Conservation (phyloP, 2,329 filamentous ascomycete species). For the Zymoseptoria pseudotritici region DNA sequence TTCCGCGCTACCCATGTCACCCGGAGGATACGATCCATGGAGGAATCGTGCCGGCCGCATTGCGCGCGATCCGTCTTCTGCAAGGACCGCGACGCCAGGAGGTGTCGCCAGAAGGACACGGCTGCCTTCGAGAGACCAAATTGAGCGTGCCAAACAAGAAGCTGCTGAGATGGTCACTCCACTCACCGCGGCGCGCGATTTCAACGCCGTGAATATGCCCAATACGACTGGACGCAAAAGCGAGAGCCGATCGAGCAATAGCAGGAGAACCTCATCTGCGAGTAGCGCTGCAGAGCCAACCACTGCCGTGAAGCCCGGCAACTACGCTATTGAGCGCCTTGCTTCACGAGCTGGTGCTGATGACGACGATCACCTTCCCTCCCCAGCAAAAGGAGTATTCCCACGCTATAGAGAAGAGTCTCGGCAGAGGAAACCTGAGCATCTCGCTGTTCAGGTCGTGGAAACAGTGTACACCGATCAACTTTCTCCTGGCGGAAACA, state of each 20-base stretch:
- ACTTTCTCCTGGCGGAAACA: slow-evolving; percentile 11
- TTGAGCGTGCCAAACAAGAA: slow-evolving; percentile 47
- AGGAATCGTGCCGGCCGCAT: slow-evolving; percentile 25
- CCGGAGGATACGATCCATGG: slow-evolving; percentile 47
- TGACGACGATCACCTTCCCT: slow-evolving; percentile 51
- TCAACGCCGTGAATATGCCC: too few species aligned
- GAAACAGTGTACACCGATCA: slow-evolving; percentile 32
- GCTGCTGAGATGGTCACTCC: slow-evolving; percentile 48
- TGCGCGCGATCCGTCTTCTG: slow-evolving; percentile 40
- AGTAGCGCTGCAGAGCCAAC: slow-evolving; percentile 20
- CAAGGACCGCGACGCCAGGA: slow-evolving; percentile 52
- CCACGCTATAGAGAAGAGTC: slow-evolving; percentile 54
- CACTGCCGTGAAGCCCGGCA: slow-evolving; percentile 19
- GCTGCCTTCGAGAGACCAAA: slow-evolving; percentile 56
- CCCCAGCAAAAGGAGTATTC: slow-evolving; percentile 59
- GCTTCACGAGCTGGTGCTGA: slow-evolving; percentile 7
- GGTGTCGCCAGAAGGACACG: slow-evolving; percentile 51
- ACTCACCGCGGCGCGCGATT: slow-evolving; percentile 56
- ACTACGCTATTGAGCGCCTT: slow-evolving; percentile 13
- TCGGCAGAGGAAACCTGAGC: slow-evolving; percentile 60
- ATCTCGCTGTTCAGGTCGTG: slow-evolving; percentile 48
- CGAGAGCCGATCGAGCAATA: slow-evolving; percentile 6
- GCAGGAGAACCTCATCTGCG: slow-evolving; percentile 19
- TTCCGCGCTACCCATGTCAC: slow-evolving; percentile 54
- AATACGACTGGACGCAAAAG: slow-evolving; percentile 2